These are phyloP conservation scores for Apodospora peruviana DNA, from an alignment of 495 filamentous ascomycete genomes.

Conservation along the genomic window DNA sequence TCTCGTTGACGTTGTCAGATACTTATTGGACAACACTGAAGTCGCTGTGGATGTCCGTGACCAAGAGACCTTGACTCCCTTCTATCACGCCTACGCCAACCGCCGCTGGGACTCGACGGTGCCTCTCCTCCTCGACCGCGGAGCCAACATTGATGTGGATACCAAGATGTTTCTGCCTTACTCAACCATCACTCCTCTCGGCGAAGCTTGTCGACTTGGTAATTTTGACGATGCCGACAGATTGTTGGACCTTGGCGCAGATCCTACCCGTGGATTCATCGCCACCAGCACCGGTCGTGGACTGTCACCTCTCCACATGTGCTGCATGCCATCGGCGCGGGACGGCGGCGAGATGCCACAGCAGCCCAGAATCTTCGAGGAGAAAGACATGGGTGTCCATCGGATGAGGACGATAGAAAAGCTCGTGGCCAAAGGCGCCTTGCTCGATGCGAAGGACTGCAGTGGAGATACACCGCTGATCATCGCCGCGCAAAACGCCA, in stretches of 20 bases:
- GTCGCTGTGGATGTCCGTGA: constrained; percentile 24
- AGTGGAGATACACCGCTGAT: constrained; percentile 27
- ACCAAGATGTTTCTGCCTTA: constrained; percentile 27
- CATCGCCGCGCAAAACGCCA: constrained; percentile 17
- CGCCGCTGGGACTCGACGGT: constrained; percentile 25
- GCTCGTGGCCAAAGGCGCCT: constrained; percentile 24
- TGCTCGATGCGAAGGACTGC: constrained; percentile 21
- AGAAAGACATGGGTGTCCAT: constrained; percentile 5
- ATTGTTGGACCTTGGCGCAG: constrained; percentile 29
- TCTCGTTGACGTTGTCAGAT: constrained; percentile 11
- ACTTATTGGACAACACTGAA: constrained; percentile 23
- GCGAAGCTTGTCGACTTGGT: constrained; percentile 30
- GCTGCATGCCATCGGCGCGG: constrained; percentile 24
- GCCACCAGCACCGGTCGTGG: constrained; percentile 7
- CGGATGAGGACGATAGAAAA: constrained; percentile 22
- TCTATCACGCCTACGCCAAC: constrained; percentile 30
- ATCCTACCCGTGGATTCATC: constrained; percentile 20
- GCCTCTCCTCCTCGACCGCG: constrained; percentile 23
- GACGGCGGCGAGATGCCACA: background rate
- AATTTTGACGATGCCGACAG: constrained; percentile 25
- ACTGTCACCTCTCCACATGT: constrained; percentile 26
- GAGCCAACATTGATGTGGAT: constrained; percentile 29
- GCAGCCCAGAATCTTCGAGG: constrained; percentile 9
- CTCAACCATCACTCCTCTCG: constrained; percentile 27
- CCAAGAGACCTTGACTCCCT: constrained; percentile 22